Base-by-base conservation (phyloP, 129 eudicot genomes). In the Artemisia argyi region DNA sequence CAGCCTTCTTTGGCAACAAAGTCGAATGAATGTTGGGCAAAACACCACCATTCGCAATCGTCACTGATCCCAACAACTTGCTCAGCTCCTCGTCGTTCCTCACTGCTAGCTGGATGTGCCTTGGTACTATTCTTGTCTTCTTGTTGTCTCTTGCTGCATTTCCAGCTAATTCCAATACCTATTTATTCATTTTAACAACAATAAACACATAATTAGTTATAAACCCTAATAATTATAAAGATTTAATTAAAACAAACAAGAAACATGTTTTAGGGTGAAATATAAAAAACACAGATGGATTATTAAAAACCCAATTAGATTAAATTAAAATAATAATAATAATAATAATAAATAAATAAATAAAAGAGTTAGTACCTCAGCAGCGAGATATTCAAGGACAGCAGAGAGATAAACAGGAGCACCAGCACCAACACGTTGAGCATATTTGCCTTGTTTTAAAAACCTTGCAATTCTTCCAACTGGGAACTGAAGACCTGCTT, bases 11-110 rank as follows among this genome's bases (percentile, higher is more conserved):
- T 0, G 95, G 95, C 64, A 88, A 16, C 82, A 88, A 19, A 70
- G 24, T 74, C 3, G 65, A 28, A 54, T 89, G 79, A 68, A 89
- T 89, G 6, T 83, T 86, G 0, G 96, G 96, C 53, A 89, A 59
- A 35, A 89, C 96, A 0, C 96, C 96, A 3, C 96, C 96, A 46
- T 79, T 89, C 1, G 91, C 96, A 53, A 89, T 88, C 0, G 91
- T 88, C 22, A 88, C 95, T 11, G 79, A 22, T 6, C 95, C 88
- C 75, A 88, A 32, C 20, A 88, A 22, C 74, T 88, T 88, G 62
- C 95, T 88, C 26, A 88, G 44, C 61, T 88, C 95, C 65, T 88
- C 88, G 39, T 88, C 95, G 3, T 88, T 88, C 82, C 95, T 85
- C 26, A 88, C 95, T 1, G 95, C 95, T 56, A 88, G 55, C 65